Conservation (phyloP, 805 yeast genomes). For the Barnettozyma vustinii region DNA sequence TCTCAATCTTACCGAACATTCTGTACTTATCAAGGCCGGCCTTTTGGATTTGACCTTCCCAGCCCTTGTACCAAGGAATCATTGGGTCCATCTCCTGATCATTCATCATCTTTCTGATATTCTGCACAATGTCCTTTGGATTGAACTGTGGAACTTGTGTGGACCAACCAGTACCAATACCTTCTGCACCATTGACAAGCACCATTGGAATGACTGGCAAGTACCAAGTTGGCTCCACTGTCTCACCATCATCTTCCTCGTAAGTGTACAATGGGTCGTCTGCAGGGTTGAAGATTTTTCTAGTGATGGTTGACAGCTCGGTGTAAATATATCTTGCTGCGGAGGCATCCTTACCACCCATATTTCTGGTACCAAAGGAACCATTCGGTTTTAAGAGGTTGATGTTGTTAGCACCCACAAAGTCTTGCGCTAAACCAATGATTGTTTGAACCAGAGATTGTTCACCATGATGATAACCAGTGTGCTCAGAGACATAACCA, state of each 20-base stretch:
- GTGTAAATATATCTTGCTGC: constrained; percentile 96
- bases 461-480: constrained; percentile 96
- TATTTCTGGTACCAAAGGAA: constrained; percentile 91
- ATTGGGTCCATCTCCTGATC: constrained; percentile 66
- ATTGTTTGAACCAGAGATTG: constrained; percentile 82
- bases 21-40: constrained; percentile 62
- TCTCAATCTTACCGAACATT: constrained; percentile 76
- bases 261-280: constrained; percentile 78
- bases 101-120: constrained; percentile 66
- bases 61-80: constrained; percentile 93
- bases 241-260: constrained; percentile 86
- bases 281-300: constrained; percentile 67
- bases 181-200: constrained; percentile 94
- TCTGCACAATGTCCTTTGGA: constrained; percentile 75
- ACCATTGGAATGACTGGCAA: constrained; percentile 91
- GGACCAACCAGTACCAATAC: constrained; percentile 99
- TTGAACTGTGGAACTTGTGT: constrained; percentile 88
- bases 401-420: constrained; percentile 86
- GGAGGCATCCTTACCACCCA: constrained; percentile 98
- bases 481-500: constrained; percentile 82
- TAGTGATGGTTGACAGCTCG: constrained; percentile 69
- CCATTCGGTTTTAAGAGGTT: constrained; percentile 87
- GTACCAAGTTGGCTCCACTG: constrained; percentile 95
- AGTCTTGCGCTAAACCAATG: constrained; percentile 91
- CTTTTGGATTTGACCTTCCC: constrained; percentile 79